Evolutionary conservation across 345 rosid genomes (phyloP), one percentile per base, ranked within the genome.

Genomic region (Boechera stricta): DNA sequence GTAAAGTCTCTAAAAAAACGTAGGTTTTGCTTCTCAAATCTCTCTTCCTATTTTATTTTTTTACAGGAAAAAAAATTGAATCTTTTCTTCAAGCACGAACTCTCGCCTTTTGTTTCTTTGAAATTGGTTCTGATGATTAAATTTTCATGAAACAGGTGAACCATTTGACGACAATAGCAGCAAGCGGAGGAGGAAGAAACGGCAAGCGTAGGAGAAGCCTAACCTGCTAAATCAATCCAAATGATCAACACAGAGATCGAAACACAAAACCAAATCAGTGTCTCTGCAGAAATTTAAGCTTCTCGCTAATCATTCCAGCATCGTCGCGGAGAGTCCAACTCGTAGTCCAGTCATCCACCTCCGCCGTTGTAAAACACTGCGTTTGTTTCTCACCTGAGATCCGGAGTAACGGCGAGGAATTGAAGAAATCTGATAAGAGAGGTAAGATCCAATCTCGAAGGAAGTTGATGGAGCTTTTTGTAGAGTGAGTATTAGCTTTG

Each of bases 361-460:
- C 82, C 97, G 92, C 84, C 97, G 96, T 71, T 88, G 97, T 26
- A 89, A 82, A 79, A 94, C 98, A 18, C 91, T 94, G 59, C 97
- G 95, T 59, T 90, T 89, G 86, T 78, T 94, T 28, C 90, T 94
- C 71, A 26, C 28, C 80, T 15, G 77, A 72, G 33, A 81, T 64
- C 63, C 78, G 28, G 10, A 75, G 18, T 5, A 51, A 61, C 49
- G 38, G 35, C 32, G 83, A 74, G 5, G 82, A 81, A 58, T 79
- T 84, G 11, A 72, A 72, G 62, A 77, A 77, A 48, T 66, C 55
- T 31, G 80, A 77, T 44, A 81, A 76, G 68, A 84, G 77, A 76
- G 73, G 66, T 38, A 74, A 82, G 79, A 74, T 84, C 56, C 65
- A 86, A 69, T 83, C 80, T 38, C 77, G 96, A 2, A 77, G 86